Conservation (phyloP, 176 grass and related monocot species). For the Poa annua region DNA sequence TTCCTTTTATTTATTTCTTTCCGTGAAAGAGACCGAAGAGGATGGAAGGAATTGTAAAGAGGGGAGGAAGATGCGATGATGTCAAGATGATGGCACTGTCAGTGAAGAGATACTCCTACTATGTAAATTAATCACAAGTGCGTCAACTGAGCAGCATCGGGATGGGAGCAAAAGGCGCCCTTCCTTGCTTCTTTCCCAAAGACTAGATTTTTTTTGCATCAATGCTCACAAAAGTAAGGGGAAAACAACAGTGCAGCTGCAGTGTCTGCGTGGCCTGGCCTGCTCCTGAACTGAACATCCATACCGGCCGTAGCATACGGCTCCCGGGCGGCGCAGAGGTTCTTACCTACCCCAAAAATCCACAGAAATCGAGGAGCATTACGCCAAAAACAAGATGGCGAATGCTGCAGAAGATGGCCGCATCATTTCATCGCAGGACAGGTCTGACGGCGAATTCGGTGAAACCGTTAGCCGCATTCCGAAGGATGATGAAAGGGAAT, state of each 20-base stretch:
- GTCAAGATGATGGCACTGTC: slow-evolving; percentile 28
- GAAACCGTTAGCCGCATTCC: slow-evolving; percentile 53
- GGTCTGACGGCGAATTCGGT: slow-evolving; percentile 42
- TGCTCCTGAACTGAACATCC: slow-evolving; percentile 36
- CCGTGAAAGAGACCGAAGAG: slow-evolving; percentile 49
- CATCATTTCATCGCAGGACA: slow-evolving; percentile 58
- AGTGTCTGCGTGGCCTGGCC: slow-evolving; percentile 33
- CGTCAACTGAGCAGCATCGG: slow-evolving; percentile 39
- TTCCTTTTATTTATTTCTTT: not conserved
- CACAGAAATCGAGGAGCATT: slow-evolving; percentile 42
- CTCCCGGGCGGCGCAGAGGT: slow-evolving; percentile 43
- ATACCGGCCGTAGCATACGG: slow-evolving; percentile 46
- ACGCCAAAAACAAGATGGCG: not conserved
- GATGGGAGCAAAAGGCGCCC: slow-evolving; percentile 54
- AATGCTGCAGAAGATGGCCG: slow-evolving; percentile 5
- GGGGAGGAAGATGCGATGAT: slow-evolving; percentile 18
- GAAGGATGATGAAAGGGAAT: slow-evolving; percentile 7
- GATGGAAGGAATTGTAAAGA: no score
- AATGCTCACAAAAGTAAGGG: not conserved
- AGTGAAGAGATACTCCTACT: not conserved
- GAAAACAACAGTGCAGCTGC: slow-evolving; percentile 39
- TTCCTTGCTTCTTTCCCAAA: slow-evolving; percentile 56
- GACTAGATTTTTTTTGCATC: slow-evolving; percentile 21
- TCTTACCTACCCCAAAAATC: not conserved
- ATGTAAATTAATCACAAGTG: not conserved